Evolutionary conservation across 2,329 filamentous ascomycete genomes (phyloP).

Genomic region (Teratosphaeria zuluensis): DNA sequence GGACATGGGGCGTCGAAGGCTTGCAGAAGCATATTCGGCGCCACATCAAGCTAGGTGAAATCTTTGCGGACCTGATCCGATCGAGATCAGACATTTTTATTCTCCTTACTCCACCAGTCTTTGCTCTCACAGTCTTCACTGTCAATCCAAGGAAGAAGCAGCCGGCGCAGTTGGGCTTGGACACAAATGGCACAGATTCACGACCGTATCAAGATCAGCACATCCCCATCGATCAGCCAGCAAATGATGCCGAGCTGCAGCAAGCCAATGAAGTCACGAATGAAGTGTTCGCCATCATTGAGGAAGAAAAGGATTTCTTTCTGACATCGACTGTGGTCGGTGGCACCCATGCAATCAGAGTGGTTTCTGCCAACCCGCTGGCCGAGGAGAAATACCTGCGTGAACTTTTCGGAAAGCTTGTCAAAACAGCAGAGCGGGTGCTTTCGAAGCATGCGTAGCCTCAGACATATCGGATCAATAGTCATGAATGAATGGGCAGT

Average conservation of each 20-base stretch:
- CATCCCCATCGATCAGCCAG: slow-evolving; percentile 18
- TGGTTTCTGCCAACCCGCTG: slow-evolving; percentile 63
- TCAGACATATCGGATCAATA: too few species aligned
- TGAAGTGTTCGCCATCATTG: slow-evolving; percentile 65
- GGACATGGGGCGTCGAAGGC: slow-evolving; percentile 69
- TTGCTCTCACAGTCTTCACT: slow-evolving; percentile 69
- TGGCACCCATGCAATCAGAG: slow-evolving; percentile 66
- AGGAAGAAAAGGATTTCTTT: slow-evolving; percentile 67
- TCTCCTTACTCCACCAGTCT: slow-evolving; percentile 63
- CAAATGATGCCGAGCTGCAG: slow-evolving; percentile 35
- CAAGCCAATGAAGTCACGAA: slow-evolving; percentile 60
- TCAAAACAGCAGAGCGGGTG: slow-evolving; percentile 52
- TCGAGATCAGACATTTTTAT: slow-evolving; percentile 60
- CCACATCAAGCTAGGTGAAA: slow-evolving; percentile 59
- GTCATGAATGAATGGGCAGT: too few species aligned
- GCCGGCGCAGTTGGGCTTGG: slow-evolving; percentile 21
- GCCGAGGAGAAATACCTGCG: slow-evolving; percentile 64
- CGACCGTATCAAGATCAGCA: slow-evolving; percentile 21
- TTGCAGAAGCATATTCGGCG: slow-evolving; percentile 63
- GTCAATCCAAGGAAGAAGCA: slow-evolving; percentile 39
- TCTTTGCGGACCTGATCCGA: slow-evolving; percentile 54
- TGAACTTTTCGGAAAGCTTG: slow-evolving; percentile 64
- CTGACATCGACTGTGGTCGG: slow-evolving; percentile 68
- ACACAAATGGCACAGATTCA: slow-evolving; percentile 14
- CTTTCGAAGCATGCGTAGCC: slow-evolving; percentile 12